These are phyloP conservation scores for Saccharomycopsis vini DNA, from an alignment of 805 yeast species.

Conservation along the genomic window DNA sequence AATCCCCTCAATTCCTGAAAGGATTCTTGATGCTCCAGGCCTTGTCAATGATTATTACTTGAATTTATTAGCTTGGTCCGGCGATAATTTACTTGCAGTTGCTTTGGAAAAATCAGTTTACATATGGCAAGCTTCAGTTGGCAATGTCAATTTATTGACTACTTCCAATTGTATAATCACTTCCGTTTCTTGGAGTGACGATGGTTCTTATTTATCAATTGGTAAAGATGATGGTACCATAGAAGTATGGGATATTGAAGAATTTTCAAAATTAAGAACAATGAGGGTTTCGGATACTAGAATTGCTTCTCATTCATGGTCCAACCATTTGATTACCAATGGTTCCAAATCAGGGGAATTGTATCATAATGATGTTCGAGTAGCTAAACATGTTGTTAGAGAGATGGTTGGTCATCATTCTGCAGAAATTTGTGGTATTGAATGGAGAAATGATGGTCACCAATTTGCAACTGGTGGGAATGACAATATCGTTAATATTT, in stretches of 20 bases:
- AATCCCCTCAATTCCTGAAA: slow-evolving; percentile 80
- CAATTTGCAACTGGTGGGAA: slow-evolving; percentile 91
- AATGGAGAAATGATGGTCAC: slow-evolving; percentile 75
- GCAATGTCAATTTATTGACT: slow-evolving; percentile 61
- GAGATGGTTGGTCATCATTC: slow-evolving; percentile 50
- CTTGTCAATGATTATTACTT: slow-evolving; percentile 86
- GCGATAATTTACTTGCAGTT: slow-evolving; percentile 71
- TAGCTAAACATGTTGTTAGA: slow-evolving; percentile 63
- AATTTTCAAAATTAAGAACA: slow-evolving; percentile 63
- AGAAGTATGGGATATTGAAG: slow-evolving; percentile 91
- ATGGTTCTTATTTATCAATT: slow-evolving; percentile 75
- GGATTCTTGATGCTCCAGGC: slow-evolving; percentile 95
- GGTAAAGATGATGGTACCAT: slow-evolving; percentile 77
- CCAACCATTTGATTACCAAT: slow-evolving; percentile 67
- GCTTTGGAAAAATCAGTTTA: slow-evolving; percentile 80
- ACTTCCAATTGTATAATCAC: slow-evolving; percentile 53
- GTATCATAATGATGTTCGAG: slow-evolving; percentile 82
- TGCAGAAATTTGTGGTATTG: slow-evolving; percentile 90
- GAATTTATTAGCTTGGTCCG: slow-evolving; percentile 82
- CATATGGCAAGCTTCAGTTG: slow-evolving; percentile 85
- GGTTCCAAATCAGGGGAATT: slow-evolving; percentile 84
- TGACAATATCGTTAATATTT: slow-evolving; percentile 83
- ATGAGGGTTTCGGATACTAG: slow-evolving; percentile 68
- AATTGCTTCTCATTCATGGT: slow-evolving; percentile 81
- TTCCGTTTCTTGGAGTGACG: slow-evolving; percentile 84